Conservation (phyloP, 768 basidiomycete species). For the Tricholoma furcatifolium region DNA sequence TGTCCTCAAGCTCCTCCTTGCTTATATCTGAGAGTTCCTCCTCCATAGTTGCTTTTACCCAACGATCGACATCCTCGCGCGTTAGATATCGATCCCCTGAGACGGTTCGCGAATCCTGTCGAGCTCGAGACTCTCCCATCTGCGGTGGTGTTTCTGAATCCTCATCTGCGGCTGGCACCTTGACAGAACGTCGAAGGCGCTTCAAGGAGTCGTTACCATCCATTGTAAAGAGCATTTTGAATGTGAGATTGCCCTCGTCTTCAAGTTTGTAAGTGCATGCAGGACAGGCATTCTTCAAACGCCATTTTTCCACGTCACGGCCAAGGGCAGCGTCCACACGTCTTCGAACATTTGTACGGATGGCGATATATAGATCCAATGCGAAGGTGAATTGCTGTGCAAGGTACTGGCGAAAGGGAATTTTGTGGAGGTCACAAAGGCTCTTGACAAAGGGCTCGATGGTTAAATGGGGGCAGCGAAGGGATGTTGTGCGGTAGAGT, state of each 20-base stretch:
- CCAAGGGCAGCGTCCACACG: slow-evolving; percentile 20
- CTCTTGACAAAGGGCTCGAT: too few relatives aligned
- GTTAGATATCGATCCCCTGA: too few relatives aligned
- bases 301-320: slow-evolving; percentile 22
- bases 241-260: slow-evolving; percentile 21
- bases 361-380: slow-evolving; percentile 21
- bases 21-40: not conserved
- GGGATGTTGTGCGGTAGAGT: too few relatives aligned
- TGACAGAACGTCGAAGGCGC: too few relatives aligned
- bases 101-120: too few relatives aligned
- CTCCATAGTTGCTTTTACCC: not conserved
- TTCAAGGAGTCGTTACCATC: too few relatives aligned
- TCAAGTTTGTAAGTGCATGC: slow-evolving; percentile 22
- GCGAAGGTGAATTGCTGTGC: slow-evolving; percentile 9
- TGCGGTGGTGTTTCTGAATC: slow-evolving; percentile 28
- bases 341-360: slow-evolving; percentile 9
- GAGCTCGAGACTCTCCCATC: slow-evolving; percentile 22
- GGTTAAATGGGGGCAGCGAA: too few relatives aligned
- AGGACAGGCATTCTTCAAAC: too few relatives aligned
- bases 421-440: not conserved
- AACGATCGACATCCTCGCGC: too few relatives aligned
- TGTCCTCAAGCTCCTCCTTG: not conserved
- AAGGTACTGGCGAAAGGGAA: slow-evolving; percentile 12
- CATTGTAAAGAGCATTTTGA: too few relatives aligned
- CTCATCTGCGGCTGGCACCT: slow-evolving; percentile 26